Evolutionary conservation across 371 early-diverging fungal genomes (phyloP), one percentile per base, ranked within the genome.

Genomic region (Mortierella sp.): DNA sequence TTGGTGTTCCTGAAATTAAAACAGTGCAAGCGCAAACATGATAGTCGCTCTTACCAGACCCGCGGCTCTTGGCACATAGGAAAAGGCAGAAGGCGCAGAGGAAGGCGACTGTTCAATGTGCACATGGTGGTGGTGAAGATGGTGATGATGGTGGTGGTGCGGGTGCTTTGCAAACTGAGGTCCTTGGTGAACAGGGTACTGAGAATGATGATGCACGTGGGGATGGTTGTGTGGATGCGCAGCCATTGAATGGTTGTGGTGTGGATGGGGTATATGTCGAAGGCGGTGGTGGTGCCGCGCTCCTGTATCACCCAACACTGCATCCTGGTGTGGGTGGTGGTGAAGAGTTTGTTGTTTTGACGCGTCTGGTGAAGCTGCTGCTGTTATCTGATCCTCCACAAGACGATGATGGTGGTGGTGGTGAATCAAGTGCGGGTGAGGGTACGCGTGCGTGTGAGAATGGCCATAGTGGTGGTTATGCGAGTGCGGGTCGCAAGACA

Each of bases 51-150:
- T 68, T 71, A 82, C 82, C 43, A 83, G 79, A 9, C 84, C 84
- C 7, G 76, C 66, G 0, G 79, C 68, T 31, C 43, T 68, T 52
- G 84, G 84, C 14, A 79, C 26, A 64, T 83, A 83, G 37, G 79
- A 68, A 70, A 83, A 83, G 8, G 84, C 84, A 50, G 84, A 76
- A 24, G 65, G 26, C 19, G 7, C 39, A 7, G 76, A 50, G 13
- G 77, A 41, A 13, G 69, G 45, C 14, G 74, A 43, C 47, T 58
- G 64, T 34, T 63, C 73, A 0, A 53, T 75, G 53, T 78, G 83
- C 14, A 71, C 39, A 41, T 76, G 79, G 52, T 83, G 79, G 19
- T 79, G 84, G 43, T 79, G 84, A 9, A 64, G 70, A 37, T 80
- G 81, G 43, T 76, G 79, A 29, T 79, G 79, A 43, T 71, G 77